Percentiles rank a stretch among this genome's conserved stretches.
Evolutionary conservation across 306 rosid species (phyloP).

Genomic region (Rosa multiflora): DNA sequence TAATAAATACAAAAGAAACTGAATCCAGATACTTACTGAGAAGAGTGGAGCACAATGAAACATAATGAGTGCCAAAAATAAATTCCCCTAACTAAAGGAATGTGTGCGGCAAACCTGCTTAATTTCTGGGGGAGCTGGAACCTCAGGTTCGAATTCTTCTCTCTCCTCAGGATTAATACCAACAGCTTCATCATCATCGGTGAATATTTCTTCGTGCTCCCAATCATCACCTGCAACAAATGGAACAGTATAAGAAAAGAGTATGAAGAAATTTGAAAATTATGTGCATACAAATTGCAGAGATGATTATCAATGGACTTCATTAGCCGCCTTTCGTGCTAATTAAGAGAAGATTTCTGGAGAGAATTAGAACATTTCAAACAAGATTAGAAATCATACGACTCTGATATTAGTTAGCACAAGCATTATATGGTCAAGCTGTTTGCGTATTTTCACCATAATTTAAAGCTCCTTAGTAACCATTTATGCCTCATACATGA

Average conservation of each 20-base stretch:
- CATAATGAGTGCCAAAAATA: background rate
- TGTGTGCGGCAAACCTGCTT: constrained; percentile 63
- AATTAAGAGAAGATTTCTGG: background rate
- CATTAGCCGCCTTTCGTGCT: constrained; percentile 20
- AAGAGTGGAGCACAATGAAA: background rate
- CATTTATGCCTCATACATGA: background rate
- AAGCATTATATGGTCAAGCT: background rate
- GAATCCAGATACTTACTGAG: background rate
- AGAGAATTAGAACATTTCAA: background rate
- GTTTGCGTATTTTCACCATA: background rate
- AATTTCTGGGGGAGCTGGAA: constrained; percentile 96
- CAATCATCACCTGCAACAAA: constrained; percentile 81
- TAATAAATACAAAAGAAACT: background rate
- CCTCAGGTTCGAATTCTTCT: constrained; percentile 95
- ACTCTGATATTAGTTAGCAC: background rate
- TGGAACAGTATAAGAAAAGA: background rate
- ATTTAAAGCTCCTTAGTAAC: background rate
- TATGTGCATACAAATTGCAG: background rate
- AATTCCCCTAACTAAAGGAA: background rate
- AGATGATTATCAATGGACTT: background rate
- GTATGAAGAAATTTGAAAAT: background rate
- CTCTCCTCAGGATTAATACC: constrained; percentile 93
- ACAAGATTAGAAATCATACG: background rate
- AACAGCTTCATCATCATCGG: constrained; percentile 96
- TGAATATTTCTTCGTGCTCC: constrained; percentile 98